Percentiles rank a stretch among this genome's conserved stretches.
Evolutionary conservation across 345 rosid species (phyloP).

Genomic region (Linum trigynum): DNA sequence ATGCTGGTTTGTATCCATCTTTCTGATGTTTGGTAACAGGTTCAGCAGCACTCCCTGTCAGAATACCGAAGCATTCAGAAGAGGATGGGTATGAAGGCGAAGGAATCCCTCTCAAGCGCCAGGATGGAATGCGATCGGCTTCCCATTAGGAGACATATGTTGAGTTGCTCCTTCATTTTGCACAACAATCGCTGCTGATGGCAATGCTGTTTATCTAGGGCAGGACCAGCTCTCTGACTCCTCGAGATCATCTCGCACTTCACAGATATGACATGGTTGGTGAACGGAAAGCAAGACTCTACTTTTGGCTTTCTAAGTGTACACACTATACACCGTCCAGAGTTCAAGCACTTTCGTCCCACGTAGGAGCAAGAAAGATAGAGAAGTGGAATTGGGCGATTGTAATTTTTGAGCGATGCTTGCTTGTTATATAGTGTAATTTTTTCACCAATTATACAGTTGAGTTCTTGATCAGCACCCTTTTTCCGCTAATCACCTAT

Average conservation of each 20-base stretch:
- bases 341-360: neutral
- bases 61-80: conserved; percentile 33
- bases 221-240: no score
- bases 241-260: no score
- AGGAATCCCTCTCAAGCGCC: conserved; percentile 53
- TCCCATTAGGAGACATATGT: neutral
- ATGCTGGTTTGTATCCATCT: neutral
- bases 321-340: neutral
- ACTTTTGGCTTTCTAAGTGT: neutral
- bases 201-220: neutral
- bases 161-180: neutral
- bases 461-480: neutral
- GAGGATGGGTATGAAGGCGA: conserved; percentile 37
- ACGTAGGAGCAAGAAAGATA: neutral
- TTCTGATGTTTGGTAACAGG: conserved; percentile 24
- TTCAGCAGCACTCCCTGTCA: conserved; percentile 29
- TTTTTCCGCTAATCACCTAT: neutral
- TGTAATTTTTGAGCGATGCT: neutral
- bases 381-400: neutral
- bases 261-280: no score
- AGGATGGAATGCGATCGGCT: conserved; percentile 32
- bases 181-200: neutral
- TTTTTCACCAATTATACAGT: neutral
- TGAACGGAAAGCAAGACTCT: no score
- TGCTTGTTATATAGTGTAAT: neutral